Percentiles rank a stretch among this genome's conserved stretches.
Conservation (phyloP, 306 rosid species). For the Medicago arabica region DNA sequence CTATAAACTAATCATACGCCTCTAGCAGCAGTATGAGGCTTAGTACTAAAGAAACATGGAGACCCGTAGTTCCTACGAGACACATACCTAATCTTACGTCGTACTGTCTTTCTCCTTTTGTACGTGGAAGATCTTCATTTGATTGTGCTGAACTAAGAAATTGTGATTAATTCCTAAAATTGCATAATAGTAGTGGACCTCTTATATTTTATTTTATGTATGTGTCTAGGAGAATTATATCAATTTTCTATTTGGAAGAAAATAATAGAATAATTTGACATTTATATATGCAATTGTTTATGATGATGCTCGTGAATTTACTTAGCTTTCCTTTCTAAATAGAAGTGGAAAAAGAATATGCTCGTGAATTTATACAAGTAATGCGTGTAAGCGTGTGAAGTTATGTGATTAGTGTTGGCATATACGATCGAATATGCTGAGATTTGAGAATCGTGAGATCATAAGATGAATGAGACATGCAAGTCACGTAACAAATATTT, state of each 20-base stretch:
- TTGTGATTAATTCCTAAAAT: background rate
- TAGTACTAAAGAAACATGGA: too few species aligned
- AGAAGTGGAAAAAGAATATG: background rate
- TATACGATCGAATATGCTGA: background rate
- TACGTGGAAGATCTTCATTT: background rate
- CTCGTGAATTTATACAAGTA: too few species aligned
- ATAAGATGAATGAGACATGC: background rate
- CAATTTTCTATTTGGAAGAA: background rate
- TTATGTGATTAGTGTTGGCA: background rate
- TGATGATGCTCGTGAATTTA: background rate
- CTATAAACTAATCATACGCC: too few species aligned
- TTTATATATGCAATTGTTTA: background rate
- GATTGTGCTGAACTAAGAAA: background rate
- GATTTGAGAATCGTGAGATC: background rate
- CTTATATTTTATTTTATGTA: background rate
- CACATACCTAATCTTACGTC: slow-evolving; percentile 11
- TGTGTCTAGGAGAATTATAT: background rate
- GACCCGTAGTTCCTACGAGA: background rate
- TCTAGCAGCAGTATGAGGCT: too few species aligned
- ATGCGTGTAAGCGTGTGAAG: background rate
- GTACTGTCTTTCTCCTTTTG: background rate
- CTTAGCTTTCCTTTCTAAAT: background rate
- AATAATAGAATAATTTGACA: slow-evolving; percentile 12
- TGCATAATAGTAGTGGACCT: background rate
- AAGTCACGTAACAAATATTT: background rate